Evolutionary conservation across 2,329 filamentous ascomycete genomes (phyloP).

Genomic region (Berkeleyomyces basicola): DNA sequence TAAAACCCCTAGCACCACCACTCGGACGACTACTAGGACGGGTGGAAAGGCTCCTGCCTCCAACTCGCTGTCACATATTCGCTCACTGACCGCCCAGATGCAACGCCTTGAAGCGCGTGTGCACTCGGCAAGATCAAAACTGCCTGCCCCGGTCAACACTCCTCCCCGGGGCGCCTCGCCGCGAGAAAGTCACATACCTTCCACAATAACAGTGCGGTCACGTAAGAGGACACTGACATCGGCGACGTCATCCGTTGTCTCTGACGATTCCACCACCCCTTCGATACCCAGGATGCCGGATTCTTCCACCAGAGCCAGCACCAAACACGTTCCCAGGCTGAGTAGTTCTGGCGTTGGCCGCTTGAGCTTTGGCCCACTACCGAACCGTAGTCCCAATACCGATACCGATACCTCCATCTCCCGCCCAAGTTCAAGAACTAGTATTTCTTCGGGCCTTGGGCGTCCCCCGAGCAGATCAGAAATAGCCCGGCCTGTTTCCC

Average conservation of each 20-base stretch:
- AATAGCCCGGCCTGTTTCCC: conserved; percentile 46
- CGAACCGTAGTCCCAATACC: conserved; percentile 35
- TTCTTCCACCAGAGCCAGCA: conserved; percentile 20
- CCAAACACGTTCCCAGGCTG: conserved; percentile 37
- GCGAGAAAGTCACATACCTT: conserved; percentile 35
- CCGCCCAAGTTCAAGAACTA: conserved; percentile 59
- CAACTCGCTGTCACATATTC: conserved; percentile 78
- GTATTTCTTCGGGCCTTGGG: conserved; percentile 34
- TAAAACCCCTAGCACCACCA: conserved; percentile 26
- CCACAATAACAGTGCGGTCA: conserved; percentile 48
- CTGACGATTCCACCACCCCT: conserved; percentile 34
- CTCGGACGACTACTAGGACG: conserved; percentile 31
- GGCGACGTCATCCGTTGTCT: conserved; percentile 28
- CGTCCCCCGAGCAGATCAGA: conserved; percentile 38
- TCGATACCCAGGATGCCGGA: conserved; percentile 20
- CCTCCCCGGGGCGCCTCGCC: conserved; percentile 64
- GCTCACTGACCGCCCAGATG: conserved; percentile 89
- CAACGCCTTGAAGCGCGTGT: conserved; percentile 88
- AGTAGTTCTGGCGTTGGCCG: conserved; percentile 46
- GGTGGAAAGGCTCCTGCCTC: conserved; percentile 35
- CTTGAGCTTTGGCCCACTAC: conserved; percentile 45
- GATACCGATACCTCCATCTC: conserved; percentile 29
- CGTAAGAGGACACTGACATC: conserved; percentile 50
- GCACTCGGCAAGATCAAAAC: conserved; percentile 76
- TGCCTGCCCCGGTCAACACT: conserved; percentile 64